Base-by-base conservation (phyloP, 306 rosid species). In the Prunus mira region DNA sequence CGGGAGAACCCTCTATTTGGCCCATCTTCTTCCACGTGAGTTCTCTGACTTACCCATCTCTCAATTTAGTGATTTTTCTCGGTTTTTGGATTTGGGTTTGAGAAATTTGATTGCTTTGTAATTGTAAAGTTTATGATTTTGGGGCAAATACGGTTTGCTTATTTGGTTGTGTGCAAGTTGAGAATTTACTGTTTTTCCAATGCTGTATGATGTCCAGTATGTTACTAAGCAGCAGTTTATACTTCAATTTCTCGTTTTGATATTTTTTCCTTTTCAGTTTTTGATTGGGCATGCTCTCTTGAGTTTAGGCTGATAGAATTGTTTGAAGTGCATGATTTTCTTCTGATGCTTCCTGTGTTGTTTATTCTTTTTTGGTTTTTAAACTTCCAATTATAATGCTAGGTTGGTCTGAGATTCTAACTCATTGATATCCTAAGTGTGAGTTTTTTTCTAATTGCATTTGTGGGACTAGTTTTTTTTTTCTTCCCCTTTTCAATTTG, bases 1-100 rank as follows among this genome's bases (percentile, higher is more conserved):
- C 74, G n/a, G 69, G 85, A 86, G 73, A 86, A 86, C 63, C 89
- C 89, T 45, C 85, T 86, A 46, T 86, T 83, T 64, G 89, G 89
- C 14, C 89, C 89, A 4, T 86, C 89, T 71, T 71, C 86, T 24
- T 13, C 62, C 51, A 79, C 88, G 86, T 85, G 76, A 76, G 82
- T 82, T 56, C 52, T 25, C 11, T 73, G 4, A 73, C 46, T 2
- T 11, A 15, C 57, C 60, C 77, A 4, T 19, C 38, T 47, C 19
- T 18, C 77, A 19, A 6, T 74, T 46, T 30, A 5, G 4, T 25
- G 67, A 25, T 56, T 12, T 52, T 10, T 30, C 3, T 9, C 20
- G 38, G n/a, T 38, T 72, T 56, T 19, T 7, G 55, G 4, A n/a
- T 34, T 38, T 18, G 67, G 34, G 65, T 56, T 60, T 60, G 34